Percentiles rank a stretch among this genome's conserved stretches.
These are phyloP conservation scores for Tricholoma sp. DNA, from an alignment of 768 basidiomycete genomes.

Conservation along the genomic window DNA sequence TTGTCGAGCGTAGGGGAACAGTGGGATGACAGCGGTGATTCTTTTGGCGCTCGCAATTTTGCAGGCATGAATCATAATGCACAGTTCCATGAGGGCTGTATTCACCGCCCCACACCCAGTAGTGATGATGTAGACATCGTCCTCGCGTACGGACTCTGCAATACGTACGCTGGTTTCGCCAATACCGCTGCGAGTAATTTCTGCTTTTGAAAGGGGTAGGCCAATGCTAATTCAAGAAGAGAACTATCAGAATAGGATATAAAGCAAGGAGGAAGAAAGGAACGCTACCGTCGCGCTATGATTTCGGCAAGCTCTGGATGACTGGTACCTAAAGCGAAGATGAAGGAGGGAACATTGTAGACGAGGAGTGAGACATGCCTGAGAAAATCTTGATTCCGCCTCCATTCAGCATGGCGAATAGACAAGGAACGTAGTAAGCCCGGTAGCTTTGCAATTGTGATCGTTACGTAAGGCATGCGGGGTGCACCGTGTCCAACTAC, in stretches of 20 bases:
- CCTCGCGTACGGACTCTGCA: constrained; percentile 92
- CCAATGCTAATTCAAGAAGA: constrained; percentile 61
- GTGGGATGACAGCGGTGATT: constrained; percentile 97
- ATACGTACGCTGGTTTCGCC: constrained; percentile 92
- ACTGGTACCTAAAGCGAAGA: constrained; percentile 64
- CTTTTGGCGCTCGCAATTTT: constrained; percentile 98
- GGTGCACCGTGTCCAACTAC: no score
- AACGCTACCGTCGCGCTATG: constrained; percentile 79
- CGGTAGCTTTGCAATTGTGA: neutral
- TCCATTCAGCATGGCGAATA: constrained; percentile 41
- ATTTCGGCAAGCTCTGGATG: constrained; percentile 94
- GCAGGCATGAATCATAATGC: constrained; percentile 99
- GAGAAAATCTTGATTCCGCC: constrained; percentile 56
- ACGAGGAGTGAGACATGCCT: constrained; percentile 26
- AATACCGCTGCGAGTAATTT: constrained; percentile 82
- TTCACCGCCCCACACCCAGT: constrained; percentile 85
- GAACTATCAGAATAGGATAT: constrained; percentile 15
- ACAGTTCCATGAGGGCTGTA: constrained; percentile 94
- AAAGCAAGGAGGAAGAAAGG: constrained; percentile 12
- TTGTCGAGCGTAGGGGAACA: constrained; percentile 95
- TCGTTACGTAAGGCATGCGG: neutral
- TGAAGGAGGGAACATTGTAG: neutral
- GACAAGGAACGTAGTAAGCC: no score
- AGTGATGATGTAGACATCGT: constrained; percentile 98
- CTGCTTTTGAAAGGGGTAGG: constrained; percentile 79